Evolutionary conservation across 768 basidiomycete genomes (phyloP).

Genomic region (Trametes cingulata): DNA sequence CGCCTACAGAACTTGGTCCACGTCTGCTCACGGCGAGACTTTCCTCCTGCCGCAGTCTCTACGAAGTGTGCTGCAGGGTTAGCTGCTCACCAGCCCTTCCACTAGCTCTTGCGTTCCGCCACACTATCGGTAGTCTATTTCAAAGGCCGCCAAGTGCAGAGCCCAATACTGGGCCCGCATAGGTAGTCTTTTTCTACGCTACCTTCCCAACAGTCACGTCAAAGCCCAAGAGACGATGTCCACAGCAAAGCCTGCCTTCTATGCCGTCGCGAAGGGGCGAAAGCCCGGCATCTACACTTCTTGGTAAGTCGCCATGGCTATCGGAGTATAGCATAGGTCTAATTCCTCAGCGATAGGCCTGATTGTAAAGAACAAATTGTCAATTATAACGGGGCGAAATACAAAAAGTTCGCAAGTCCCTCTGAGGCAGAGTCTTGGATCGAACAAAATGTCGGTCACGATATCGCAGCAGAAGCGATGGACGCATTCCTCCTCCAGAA

Average conservation of each 20-base stretch:
- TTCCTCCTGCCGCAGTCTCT: too few species aligned
- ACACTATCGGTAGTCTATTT: too few species aligned
- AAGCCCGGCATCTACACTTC: conserved; percentile 9
- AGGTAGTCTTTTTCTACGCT: too few species aligned
- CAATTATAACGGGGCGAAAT: conserved; percentile 58
- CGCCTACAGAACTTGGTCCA: too few species aligned
- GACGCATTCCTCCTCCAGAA: not conserved
- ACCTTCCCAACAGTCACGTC: too few species aligned
- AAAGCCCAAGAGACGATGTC: too few species aligned
- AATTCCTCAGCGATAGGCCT: conserved; percentile 43
- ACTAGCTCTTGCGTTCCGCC: too few species aligned
- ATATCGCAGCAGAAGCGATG: not conserved
- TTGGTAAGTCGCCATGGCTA: not conserved
- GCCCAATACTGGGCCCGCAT: too few species aligned
- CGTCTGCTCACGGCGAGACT: too few species aligned
- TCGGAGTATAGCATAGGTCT: not conserved
- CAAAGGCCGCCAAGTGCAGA: too few species aligned
- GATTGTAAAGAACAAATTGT: conserved; percentile 74
- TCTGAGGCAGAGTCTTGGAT: conserved; percentile 63
- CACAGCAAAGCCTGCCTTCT: not conserved
- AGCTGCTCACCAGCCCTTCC: too few species aligned
- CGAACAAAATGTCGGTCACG: conserved; percentile 4
- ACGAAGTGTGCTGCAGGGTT: too few species aligned
- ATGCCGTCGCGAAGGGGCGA: conserved; percentile 16
- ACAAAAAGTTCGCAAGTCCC: conserved; percentile 63